These are phyloP conservation scores for Lactarius sanguifluus DNA, from an alignment of 768 basidiomycete species.

Conservation along the genomic window DNA sequence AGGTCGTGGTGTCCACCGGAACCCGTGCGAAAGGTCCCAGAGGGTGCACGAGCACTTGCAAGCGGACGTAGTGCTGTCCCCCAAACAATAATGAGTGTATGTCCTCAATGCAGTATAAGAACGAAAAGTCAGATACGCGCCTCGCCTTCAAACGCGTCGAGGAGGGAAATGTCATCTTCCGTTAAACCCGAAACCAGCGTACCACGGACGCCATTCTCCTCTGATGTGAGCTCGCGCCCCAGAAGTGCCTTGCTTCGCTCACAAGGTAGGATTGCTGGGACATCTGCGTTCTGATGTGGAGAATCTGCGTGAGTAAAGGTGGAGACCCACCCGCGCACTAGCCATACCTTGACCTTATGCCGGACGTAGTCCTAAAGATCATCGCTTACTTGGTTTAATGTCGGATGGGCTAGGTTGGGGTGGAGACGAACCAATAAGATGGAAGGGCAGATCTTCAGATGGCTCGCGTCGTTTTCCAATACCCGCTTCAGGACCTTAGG, in stretches of 20 bases:
- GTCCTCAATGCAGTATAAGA: neutral
- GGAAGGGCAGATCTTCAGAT: constrained; percentile 71
- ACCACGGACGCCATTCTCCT: constrained; percentile 77
- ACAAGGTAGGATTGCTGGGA: constrained; percentile 78
- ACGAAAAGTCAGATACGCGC: constrained; percentile 43
- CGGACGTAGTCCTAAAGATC: constrained; percentile 67
- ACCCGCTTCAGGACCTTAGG: constrained; percentile 81
- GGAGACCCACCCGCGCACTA: neutral
- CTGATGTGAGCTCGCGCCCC: constrained; percentile 46
- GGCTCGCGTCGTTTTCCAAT: constrained; percentile 61
- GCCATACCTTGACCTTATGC: constrained; percentile 67
- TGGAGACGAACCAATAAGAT: constrained; percentile 59
- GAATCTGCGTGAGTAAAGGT: neutral
- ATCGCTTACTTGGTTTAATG: neutral
- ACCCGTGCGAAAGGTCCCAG: constrained; percentile 45
- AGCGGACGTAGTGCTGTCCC: constrained; percentile 68
- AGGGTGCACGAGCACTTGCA: constrained; percentile 53
- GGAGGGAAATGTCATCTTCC: constrained; percentile 52
- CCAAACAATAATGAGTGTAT: neutral
- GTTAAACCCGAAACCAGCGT: constrained; percentile 76
- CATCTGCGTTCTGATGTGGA: constrained; percentile 58
- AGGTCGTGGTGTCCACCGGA: constrained; percentile 21
- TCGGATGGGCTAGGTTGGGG: neutral
- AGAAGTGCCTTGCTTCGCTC: constrained; percentile 42
- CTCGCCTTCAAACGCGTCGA: constrained; percentile 83